Evolutionary conservation across 768 basidiomycete genomes (phyloP).

Genomic region (Phlebiopsis flavidoalba): DNA sequence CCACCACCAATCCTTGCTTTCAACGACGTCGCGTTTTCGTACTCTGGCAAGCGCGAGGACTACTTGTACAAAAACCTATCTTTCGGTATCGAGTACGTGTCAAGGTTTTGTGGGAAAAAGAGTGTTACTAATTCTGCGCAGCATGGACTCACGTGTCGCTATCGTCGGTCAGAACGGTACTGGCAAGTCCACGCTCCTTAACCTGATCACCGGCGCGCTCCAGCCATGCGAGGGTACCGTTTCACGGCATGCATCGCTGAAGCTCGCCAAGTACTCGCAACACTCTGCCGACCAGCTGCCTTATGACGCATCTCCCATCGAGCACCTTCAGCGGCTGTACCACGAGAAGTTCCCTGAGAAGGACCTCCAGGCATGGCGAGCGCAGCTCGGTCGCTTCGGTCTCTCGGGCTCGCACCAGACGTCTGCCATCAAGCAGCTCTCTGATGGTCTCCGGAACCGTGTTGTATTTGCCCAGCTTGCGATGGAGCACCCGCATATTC

Average conservation of each 20-base stretch:
- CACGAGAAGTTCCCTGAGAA: constrained; percentile 86
- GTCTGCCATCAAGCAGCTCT: constrained; percentile 87
- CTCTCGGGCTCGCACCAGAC: constrained; percentile 93
- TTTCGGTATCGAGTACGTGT: constrained; percentile 93
- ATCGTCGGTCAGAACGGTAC: constrained; percentile 96
- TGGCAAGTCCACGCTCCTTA: constrained; percentile 88
- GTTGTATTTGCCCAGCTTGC: constrained; percentile 96
- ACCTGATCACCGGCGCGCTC: constrained; percentile 81
- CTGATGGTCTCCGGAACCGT: constrained; percentile 94
- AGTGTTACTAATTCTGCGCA: constrained; percentile 22
- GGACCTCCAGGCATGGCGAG: constrained; percentile 89
- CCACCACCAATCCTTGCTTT: constrained; percentile 98
- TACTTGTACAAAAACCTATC: constrained; percentile 84
- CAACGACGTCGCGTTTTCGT: constrained; percentile 90
- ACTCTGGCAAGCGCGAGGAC: constrained; percentile 85
- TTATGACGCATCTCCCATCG: constrained; percentile 85
- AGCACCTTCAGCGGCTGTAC: constrained; percentile 88
- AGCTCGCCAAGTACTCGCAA: constrained; percentile 98
- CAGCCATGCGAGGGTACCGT: constrained; percentile 83
- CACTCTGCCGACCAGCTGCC: constrained; percentile 98
- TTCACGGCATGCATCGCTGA: constrained; percentile 83
- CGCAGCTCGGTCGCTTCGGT: constrained; percentile 94
- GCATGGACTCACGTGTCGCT: constrained; percentile 92
- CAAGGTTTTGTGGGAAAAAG: not conserved
- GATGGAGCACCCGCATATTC: constrained; percentile 96